Evolutionary conservation across 2,329 filamentous ascomycete genomes (phyloP), one percentile per base, ranked within the genome.

Genomic region (Furcasterigmium sp.): DNA sequence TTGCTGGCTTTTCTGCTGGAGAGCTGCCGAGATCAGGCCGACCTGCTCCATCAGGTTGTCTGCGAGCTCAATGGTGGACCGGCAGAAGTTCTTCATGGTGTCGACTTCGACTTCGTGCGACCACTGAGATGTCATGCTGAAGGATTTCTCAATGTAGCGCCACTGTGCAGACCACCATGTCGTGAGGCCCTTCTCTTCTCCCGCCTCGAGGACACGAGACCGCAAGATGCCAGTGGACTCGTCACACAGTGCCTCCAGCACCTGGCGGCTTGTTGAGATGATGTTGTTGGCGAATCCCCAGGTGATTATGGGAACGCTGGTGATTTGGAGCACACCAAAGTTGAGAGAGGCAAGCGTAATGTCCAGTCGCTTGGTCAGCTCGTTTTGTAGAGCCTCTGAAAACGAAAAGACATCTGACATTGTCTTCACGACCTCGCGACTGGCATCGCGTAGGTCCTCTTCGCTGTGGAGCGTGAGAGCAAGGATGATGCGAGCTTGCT

Each of bases 61-160:
- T 1, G 91, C 91, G 57, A 95, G 87, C 55, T 97, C 89, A 80
- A 98, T 98, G 13, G 87, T 87, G 58, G 95, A 89, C 51, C 93
- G 84, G 58, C 91, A 96, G 56, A 97, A 96, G 45, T 95, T 84
- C 55, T 90, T 84, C 87, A 98, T 91, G 42, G 80, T 72, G 17
- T 72, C 65, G 58, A 89, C 93, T 40, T 91, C 84, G 46, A 87
- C 80, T 4, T 76, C 76, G 13, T 79, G 70, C 50, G 88, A 89
- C 93, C 93, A 98, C 10, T 70, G 69, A 58, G 95, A 90, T 3
- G 91, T 94, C 47, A 84, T 82, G 34, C 81, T 73, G 56, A 96
- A 96, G 14, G 91, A 87, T 44, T 85, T 83, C 34, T 84, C 84
- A 35, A 97, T 73, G 37, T 82, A 83, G 44, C 78, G 76, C 94